These are phyloP conservation scores for Sphaerostilbella broomeana DNA, from an alignment of 2,329 filamentous ascomycete genomes.

Conservation along the genomic window DNA sequence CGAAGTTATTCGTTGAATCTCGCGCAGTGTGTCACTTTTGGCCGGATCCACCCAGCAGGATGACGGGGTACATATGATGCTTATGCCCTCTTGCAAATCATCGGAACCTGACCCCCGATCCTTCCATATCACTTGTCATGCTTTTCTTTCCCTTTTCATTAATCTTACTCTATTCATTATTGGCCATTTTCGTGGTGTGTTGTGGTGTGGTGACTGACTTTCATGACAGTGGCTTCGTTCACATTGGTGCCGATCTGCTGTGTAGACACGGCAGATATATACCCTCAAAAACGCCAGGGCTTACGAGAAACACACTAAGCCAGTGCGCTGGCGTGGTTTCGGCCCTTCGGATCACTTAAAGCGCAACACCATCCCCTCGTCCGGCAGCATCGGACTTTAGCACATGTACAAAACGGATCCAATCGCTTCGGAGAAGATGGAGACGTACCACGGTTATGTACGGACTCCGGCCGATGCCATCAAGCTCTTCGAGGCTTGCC, in stretches of 20 bases:
- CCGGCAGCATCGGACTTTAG: constrained; percentile 2
- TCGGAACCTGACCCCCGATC: background rate
- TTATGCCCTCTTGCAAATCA: constrained; percentile 10
- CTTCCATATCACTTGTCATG: background rate
- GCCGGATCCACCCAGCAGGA: constrained; percentile 14
- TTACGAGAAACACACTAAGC: constrained; percentile 8
- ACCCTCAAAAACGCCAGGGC: background rate
- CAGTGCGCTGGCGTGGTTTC: constrained; percentile 8
- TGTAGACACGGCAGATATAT: background rate
- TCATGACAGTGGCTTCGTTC: too few species aligned
- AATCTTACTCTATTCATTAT: background rate
- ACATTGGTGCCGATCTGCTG: constrained; percentile 2
- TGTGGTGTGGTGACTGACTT: too few species aligned
- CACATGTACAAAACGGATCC: constrained; percentile 13
- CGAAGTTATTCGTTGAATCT: constrained; percentile 14
- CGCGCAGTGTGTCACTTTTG: constrained; percentile 11
- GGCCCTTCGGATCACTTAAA: background rate
- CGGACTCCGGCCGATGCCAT: constrained; percentile 95
- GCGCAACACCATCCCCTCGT: too few species aligned
- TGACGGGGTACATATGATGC: constrained; percentile 23
- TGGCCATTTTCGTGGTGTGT: background rate
- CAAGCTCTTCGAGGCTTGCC: constrained; percentile 95
- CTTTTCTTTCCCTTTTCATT: background rate
- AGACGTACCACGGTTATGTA: constrained; percentile 93
- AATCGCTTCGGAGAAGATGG: constrained; percentile 54